Base-by-base conservation (phyloP, 805 yeast species). In the Phaffomyces opuntiae region DNA sequence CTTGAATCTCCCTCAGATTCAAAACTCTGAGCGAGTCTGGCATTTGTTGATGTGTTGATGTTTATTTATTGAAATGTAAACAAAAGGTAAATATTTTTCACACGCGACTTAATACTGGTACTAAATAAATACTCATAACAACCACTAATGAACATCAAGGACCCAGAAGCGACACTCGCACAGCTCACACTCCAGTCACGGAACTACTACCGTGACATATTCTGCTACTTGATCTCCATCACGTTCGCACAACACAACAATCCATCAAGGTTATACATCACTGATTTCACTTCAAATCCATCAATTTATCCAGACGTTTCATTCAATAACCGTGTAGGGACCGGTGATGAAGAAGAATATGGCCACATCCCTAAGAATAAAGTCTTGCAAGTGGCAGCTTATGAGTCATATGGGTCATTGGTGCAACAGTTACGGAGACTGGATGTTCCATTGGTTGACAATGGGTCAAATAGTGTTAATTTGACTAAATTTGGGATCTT, bases 261-360 rank as follows among this genome's bases (percentile, higher is more conserved):
- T 7, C 48, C 44, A 5, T 27, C 38, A 29, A 19, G 42, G 31
- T 33, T 44, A 7, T 31, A 25, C 14, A 49, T 49, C 4, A 49
- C 55, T 4, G 55, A 53, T 21, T 39, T 50, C 39, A 48, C 55
- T 1, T 7, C 42, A 3, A 52, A 53, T 38, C 17, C 19, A 7
- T 5, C 17, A 4, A 39, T 50, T n/a, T 40, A 16, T 7, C 14
- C 40, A 4, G n/a, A n/a, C 1, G 48, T 34, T 17, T 14, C 17
- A 14, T 13, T 21, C n/a, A 43, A 48, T 21, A 40, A 38, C 16
- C 40, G 9, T 26, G 29, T 49, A 7, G 47, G 48, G 7, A 11
- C 35, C 19, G 36, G 40, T 9, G 40, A 44, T 14, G 40, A 21
- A 21, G 24, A 6, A 38, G 2, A 14, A 12, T 6, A 31, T 51